Evolutionary conservation across 345 rosid species (phyloP).

Genomic region (Citrus trifoliata): DNA sequence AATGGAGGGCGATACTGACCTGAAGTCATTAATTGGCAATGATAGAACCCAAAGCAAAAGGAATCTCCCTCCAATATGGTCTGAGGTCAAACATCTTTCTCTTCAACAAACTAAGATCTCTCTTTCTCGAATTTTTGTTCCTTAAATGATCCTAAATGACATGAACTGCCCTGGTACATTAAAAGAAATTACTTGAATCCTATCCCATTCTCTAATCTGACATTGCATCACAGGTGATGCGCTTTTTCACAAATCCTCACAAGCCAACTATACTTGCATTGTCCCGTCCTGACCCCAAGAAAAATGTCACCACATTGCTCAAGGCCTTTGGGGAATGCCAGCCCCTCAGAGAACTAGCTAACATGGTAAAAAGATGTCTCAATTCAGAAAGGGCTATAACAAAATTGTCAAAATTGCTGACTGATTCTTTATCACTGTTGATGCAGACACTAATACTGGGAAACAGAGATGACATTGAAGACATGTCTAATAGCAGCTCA

Average conservation of each 20-base stretch:
- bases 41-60: slow-evolving; percentile 59
- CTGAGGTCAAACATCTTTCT: slow-evolving; percentile 47
- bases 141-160: neutral
- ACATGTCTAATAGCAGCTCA: slow-evolving; percentile 54
- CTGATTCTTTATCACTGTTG: neutral
- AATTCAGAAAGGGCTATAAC: neutral
- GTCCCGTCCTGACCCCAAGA: slow-evolving; percentile 93
- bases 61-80: slow-evolving; percentile 80
- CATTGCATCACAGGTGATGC: slow-evolving; percentile 56
- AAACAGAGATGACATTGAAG: slow-evolving; percentile 68
- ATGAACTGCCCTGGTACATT: neutral
- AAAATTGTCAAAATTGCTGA: slow-evolving; percentile 10
- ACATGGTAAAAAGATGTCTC: slow-evolving; percentile 49
- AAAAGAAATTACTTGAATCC: neutral
- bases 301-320: slow-evolving; percentile 80
- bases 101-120: neutral
- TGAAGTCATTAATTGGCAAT: slow-evolving; percentile 52
- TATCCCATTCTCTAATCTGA: neutral
- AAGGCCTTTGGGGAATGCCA: slow-evolving; percentile 92
- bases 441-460: slow-evolving; percentile 62
- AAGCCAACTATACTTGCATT: slow-evolving; percentile 88
- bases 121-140: neutral
- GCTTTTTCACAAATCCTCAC: slow-evolving; percentile 88
- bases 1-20: slow-evolving; percentile 46
- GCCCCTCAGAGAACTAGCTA: slow-evolving; percentile 80